Evolutionary conservation across 1,284 basidiomycete species (phyloP), one percentile per base, ranked within the genome.

Genomic region (Moesziomyces parantarcticus): DNA sequence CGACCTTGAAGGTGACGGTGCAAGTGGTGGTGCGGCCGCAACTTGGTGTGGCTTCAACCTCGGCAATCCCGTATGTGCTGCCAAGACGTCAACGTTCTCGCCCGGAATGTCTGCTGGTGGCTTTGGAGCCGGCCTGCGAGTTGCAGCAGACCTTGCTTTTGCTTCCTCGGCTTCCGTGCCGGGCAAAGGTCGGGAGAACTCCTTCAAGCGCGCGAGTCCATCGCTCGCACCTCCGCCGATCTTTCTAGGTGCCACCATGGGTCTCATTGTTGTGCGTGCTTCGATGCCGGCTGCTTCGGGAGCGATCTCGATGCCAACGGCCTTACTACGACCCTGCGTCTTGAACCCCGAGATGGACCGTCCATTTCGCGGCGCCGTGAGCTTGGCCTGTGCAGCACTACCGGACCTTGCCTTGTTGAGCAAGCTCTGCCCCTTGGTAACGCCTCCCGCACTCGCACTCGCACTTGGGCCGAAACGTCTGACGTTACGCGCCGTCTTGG

Each of bases 341-440:
- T n/a, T 54, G 16, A 58, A 60, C 22, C n/a, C 25, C 9, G 45
- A 14, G n/a, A 34, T 5, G 34, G 34, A 14, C 26, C 51, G 44
- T 5, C 41, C 50, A 21, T 34, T 41, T 7, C 60, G 32, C 29
- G 61, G 54, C 7, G 59, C 63, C 1, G 71, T 69, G 32, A 74
- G 32, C 44, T 65, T 69, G 14, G 71, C 71, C 44, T 58, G 57
- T 11, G 71, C 71, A 1, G 25, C 58, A 42, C 66, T 69, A 3
- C 66, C 58, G 9, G 51, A 56, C 20, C 61, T 44, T 1, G 71
- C 71, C 48, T 70, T 74, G 41, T 61, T 69, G 50, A 74, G 29
- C 55, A 74, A n/a, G 53, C 62, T 74, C 45, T 74, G 71, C 10
- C 71, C 71, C n/a, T 74, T 74, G 10, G 58, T 74, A 32, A 58